A percentile compares a stretch with the other conserved stretches of the same genome.
Conservation (phyloP, 108 stramenopile species). For the Nannochloropsis gaditana region DNA sequence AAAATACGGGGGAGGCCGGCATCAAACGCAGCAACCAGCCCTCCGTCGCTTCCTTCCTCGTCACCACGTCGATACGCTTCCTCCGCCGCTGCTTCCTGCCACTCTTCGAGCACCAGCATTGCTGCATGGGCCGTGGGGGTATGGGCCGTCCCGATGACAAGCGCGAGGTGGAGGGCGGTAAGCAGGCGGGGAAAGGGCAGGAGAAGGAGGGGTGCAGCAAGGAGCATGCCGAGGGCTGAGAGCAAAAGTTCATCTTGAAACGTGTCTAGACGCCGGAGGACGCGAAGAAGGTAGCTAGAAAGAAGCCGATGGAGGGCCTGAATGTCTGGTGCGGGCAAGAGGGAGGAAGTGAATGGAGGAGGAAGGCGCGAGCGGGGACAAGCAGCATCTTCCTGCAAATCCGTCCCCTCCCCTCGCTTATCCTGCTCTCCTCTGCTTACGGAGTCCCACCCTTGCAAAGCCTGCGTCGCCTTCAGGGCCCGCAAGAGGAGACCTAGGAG, state of each 20-base stretch:
- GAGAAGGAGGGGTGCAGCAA: constrained; percentile 31
- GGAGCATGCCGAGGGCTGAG: constrained; percentile 38
- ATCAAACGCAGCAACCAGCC: background rate
- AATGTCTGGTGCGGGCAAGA: background rate
- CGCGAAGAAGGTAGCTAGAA: background rate
- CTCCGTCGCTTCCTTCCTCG: background rate
- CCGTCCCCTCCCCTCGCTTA: no score
- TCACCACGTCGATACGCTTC: constrained; percentile 31
- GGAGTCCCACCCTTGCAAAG: no score
- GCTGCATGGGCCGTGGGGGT: constrained; percentile 36
- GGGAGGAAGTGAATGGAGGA: background rate
- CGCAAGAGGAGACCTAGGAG: background rate
- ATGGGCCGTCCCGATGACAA: constrained; percentile 38
- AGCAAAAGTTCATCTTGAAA: constrained; percentile 47
- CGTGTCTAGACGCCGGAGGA: constrained; percentile 23
- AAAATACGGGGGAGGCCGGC: constrained; percentile 21
- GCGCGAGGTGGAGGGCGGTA: constrained; percentile 39
- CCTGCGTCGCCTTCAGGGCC: background rate
- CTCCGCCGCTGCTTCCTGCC: constrained; percentile 26
- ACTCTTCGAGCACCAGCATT: constrained; percentile 39
- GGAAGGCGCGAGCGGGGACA: background rate
- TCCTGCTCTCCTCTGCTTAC: no score
- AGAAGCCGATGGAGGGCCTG: background rate
- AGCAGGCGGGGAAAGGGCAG: constrained; percentile 32
- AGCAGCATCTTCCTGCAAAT: background rate